A percentile compares a stretch with the other conserved stretches of the same genome.
Conservation (phyloP, 2,329 filamentous ascomycete genomes). For the Beauveria bassiana region DNA sequence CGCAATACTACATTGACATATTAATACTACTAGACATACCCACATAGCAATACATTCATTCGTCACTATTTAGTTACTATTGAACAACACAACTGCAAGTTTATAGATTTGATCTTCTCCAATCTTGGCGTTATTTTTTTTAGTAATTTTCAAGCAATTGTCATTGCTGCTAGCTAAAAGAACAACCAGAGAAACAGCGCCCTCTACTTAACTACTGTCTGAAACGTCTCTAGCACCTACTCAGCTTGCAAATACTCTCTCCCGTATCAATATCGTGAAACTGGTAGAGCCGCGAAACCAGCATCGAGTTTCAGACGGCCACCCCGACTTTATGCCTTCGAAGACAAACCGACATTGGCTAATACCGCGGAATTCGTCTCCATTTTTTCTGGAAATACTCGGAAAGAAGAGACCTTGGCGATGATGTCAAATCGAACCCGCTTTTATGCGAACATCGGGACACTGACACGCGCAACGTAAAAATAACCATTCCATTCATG, state of each 20-base stretch:
- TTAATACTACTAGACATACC: constrained; percentile 2
- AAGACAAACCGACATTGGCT: neutral
- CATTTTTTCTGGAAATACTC: neutral
- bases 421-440: neutral
- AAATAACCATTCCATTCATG: constrained; percentile 6
- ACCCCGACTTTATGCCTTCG: neutral
- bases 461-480: neutral
- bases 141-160: neutral
- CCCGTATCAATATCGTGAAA: neutral
- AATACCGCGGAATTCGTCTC: neutral
- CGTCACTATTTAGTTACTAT: neutral
- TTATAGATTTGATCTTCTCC: neutral
- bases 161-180: neutral
- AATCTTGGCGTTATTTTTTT: neutral
- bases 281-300: neutral
- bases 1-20: neutral
- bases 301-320: constrained; percentile 1
- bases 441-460: neutral
- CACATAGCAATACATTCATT: neutral
- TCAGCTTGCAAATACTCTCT: neutral
- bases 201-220: neutral
- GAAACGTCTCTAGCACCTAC: neutral
- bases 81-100: neutral
- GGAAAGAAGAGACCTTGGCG: no score
- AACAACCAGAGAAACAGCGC: neutral